Evolutionary conservation across 345 rosid species (phyloP), one percentile per base, ranked within the genome.

Genomic region (Salix viminalis): DNA sequence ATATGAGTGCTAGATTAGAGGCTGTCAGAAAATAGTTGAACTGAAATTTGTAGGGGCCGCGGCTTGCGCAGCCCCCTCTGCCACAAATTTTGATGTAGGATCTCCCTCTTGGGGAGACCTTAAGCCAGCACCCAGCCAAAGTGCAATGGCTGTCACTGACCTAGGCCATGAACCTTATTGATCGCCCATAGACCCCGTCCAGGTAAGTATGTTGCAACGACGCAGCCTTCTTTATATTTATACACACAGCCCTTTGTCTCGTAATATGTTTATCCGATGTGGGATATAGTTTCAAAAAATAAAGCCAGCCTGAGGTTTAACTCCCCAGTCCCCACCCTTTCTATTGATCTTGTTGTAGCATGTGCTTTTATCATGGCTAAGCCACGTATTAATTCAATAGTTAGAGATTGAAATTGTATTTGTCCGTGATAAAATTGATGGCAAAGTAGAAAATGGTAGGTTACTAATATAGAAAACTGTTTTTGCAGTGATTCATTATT

Each of bases 61-160:
- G 62, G 23, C 62, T 56, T n/a, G 77, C 84, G 72, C 80, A 81
- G 83, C 77, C 81, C 83, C 83, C 77, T 0, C 81, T 70, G 24
- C 56, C 81, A 80, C 84, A 83, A 83, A 80, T 80, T 67, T 44
- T 69, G 84, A 84, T 82, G 80, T 76, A 80, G 82, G 80, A 68
- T 81, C 84, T 80, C 79, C 78, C 34, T 5, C 52, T 8, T 7
- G 26, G 46, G 28, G 69, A 79, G 86, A 79, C 83, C 80, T 75
- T 81, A 72, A 65, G 50, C 28, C 62, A n/a, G 23, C 73, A 42
- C 79, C 76, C 79, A 39, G 67, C 83, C 70, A 0, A 0, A 2
- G 79, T 80, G 77, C 83, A 76, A 66, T 80, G 79, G 72, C 72
- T 3, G 75, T 28, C 83, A 73, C 83, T 0, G n/a, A 16, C 66